A percentile compares a stretch with the other conserved stretches of the same genome.
Evolutionary conservation across 108 stramenopile species (phyloP).

Genomic region (Schizochytrium sp.): DNA sequence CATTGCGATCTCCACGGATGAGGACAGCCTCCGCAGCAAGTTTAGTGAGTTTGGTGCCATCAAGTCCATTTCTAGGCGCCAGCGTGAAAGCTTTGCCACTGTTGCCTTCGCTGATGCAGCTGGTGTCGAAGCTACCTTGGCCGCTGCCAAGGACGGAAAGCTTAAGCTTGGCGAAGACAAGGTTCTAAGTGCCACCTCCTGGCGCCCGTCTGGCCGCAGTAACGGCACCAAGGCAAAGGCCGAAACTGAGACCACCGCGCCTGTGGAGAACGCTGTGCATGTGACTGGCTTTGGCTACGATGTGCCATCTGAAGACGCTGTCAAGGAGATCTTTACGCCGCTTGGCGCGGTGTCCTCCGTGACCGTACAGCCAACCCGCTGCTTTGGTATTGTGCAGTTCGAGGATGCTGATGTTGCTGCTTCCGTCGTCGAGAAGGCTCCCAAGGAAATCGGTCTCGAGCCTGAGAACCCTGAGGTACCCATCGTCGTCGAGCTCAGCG

Average conservation of each 20-base stretch:
- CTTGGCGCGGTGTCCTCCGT: not conserved
- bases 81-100: slow-evolving; percentile 41
- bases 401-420: not conserved
- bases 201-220: slow-evolving; percentile 35
- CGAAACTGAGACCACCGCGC: not conserved
- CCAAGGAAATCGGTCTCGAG: not conserved
- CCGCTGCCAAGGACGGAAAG: slow-evolving; percentile 32
- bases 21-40: not conserved
- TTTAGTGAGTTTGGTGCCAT: slow-evolving; percentile 21
- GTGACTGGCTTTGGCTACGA: not conserved
- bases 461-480: slow-evolving; percentile 21
- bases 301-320: not conserved
- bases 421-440: not conserved
- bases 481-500: slow-evolving; percentile 22
- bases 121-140: not conserved
- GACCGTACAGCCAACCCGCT: not conserved
- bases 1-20: slow-evolving; percentile 2
- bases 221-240: too few species aligned
- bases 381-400: slow-evolving; percentile 28
- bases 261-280: slow-evolving; percentile 34
- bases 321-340: not conserved
- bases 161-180: not conserved
- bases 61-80: not conserved
- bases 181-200: not conserved
- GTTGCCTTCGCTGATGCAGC: not conserved